Base-by-base conservation (phyloP, 441 rosid species). In the Daphne laureola region DNA sequence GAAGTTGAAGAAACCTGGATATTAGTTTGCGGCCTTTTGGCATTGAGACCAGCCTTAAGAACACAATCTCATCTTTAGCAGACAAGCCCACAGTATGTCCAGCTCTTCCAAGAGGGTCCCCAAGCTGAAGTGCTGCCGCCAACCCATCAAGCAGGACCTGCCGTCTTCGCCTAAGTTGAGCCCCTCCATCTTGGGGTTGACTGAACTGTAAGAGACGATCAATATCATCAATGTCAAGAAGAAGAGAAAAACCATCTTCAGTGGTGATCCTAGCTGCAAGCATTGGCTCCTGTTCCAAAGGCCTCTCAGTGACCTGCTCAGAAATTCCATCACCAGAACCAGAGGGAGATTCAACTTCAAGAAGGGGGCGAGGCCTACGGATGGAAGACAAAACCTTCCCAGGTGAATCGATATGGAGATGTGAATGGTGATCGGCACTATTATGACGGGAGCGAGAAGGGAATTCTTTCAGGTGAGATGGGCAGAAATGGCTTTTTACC, bases 101-200 rank as follows among this genome's bases (percentile, higher is more conserved):
- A 23, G 63, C 76, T 74, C 81, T 87, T 69, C 87, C 76, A 56
- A 92, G 86, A 0, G 97, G 98, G 66, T 92, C 97, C 57, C 79
- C 90, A 46, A 93, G 83, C 66, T 93, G 96, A 62, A 93, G 87
- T 6, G 97, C 78, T 48, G 89, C 77, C 0, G 96, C 96, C 70
- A 92, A 58, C 21, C 96, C 92, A 60, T 92, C 97, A 43, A 92
- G 82, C 46, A 89, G 67, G 43, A 74, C 68, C 70, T 83, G 95
- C 51, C 97, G 84, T 66, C 71, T 81, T 49, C 83, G 80, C 66
- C 81, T 81, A 45, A 84, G 78, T 71, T 84, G 97, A 45, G 76
- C 70, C 38, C 95, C 97, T 52, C 92, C 87, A 54, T 93, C 98
- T 46, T 90, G 97, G 4, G 82, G 79, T 67, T 85, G 91, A 62